Evolutionary conservation across 2,329 filamentous ascomycete species (phyloP).

Genomic region (Botryotinia narcissicola): DNA sequence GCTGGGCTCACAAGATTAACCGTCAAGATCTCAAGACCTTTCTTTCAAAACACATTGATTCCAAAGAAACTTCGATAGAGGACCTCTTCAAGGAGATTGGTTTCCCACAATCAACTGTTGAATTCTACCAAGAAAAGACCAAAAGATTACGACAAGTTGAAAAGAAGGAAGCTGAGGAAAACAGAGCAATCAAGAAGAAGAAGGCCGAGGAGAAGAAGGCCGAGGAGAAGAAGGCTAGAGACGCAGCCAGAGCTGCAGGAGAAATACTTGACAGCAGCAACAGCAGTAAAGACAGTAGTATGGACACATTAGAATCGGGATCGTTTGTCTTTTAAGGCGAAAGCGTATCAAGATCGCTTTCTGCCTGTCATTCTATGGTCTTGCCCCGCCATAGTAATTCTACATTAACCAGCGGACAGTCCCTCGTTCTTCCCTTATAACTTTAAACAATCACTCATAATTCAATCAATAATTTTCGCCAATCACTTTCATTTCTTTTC

Average conservation of each 20-base stretch:
- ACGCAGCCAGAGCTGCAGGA: not conserved
- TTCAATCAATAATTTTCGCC: not conserved
- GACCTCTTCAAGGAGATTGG: conserved; percentile 7
- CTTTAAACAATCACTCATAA: not conserved
- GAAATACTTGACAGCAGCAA: not conserved
- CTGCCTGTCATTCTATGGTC: not conserved
- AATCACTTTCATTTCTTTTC: not conserved
- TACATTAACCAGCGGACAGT: not conserved
- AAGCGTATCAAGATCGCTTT: not conserved
- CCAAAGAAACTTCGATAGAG: not conserved
- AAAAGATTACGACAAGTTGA: not conserved
- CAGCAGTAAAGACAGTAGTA: not conserved
- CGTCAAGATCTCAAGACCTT: conserved; percentile 2
- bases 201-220: not conserved
- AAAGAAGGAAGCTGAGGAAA: not conserved
- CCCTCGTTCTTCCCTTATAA: not conserved
- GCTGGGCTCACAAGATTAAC: conserved; percentile 3
- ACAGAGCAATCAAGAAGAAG: not conserved
- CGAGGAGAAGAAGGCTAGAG: not conserved
- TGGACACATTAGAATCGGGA: not conserved
- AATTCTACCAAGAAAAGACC: not conserved
- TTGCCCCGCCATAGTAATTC: not conserved
- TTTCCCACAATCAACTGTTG: not conserved
- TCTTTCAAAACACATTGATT: not conserved
- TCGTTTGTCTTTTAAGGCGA: not conserved